phyloP scores from a whole-genome alignment of 2,329 filamentous ascomycete species.

The Metarhizium guizhouense region DNA sequence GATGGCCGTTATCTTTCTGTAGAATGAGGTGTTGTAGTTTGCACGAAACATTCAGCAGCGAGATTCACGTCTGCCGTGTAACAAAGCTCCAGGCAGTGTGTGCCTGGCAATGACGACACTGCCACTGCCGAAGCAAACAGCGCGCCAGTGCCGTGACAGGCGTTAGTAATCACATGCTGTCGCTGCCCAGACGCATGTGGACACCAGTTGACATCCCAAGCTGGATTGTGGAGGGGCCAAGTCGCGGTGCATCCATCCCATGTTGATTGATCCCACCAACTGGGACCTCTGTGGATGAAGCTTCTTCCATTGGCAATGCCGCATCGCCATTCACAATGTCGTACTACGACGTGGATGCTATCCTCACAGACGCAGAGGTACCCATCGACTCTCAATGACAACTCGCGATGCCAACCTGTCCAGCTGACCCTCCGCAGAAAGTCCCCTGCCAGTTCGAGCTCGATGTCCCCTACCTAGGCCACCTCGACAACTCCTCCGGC shows the following conservation, averaged over 20 bases:
- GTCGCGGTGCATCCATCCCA: neutral
- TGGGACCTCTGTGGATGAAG: neutral
- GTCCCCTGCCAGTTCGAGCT: conserved; percentile 92
- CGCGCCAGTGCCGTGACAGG: too few relatives aligned
- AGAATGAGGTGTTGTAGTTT: too few relatives aligned
- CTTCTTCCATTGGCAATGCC: neutral
- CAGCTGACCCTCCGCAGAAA: conserved; percentile 50
- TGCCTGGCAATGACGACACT: too few relatives aligned
- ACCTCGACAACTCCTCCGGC: conserved; percentile 73
- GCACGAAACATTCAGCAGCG: too few relatives aligned
- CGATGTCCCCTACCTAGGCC: conserved; percentile 76
- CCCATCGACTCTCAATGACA: neutral
- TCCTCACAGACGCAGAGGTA: conserved; percentile 78
- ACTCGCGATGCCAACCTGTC: neutral
- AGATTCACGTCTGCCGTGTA: too few relatives aligned
- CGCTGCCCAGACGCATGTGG: neutral
- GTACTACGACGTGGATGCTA: conserved; percentile 79
- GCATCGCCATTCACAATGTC: conserved; percentile 38
- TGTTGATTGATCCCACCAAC: neutral
- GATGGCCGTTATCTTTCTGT: too few relatives aligned
- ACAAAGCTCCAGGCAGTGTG: too few relatives aligned
- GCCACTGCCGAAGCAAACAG: too few relatives aligned
- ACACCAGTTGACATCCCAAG: too few relatives aligned
- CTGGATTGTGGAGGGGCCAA: neutral
- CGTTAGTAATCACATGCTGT: conserved; percentile 4